Evolutionary conservation across 805 yeast genomes (phyloP).

Genomic region (Blastobotrys peoriensis): DNA sequence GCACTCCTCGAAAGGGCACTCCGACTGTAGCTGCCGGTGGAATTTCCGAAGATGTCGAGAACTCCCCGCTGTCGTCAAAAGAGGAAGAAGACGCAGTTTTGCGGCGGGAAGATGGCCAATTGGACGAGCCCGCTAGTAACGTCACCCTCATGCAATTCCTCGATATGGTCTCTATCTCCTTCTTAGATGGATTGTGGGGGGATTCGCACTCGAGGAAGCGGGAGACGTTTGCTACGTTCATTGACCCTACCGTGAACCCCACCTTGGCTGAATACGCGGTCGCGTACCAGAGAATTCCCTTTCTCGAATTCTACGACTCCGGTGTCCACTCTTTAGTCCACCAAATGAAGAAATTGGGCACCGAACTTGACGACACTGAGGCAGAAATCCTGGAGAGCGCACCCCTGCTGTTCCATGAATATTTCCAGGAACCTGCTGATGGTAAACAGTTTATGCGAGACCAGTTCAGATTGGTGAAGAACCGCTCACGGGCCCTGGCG

Average conservation of each 20-base stretch:
- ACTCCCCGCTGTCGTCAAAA: background rate
- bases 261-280: conserved; percentile 33
- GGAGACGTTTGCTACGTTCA: conserved; percentile 19
- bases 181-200: conserved; percentile 25
- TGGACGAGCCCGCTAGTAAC: conserved; percentile 3
- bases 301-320: conserved; percentile 46
- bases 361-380: conserved; percentile 42
- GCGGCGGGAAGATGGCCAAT: background rate
- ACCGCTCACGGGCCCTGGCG: conserved; percentile 47
- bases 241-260: conserved; percentile 14
- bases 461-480: conserved; percentile 46
- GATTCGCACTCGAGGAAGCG: conserved; percentile 10
- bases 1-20: conserved; percentile 1
- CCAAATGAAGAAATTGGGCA: conserved; percentile 45
- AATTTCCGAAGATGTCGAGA: background rate
- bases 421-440: conserved; percentile 35
- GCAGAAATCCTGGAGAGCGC: conserved; percentile 41
- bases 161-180: conserved; percentile 24
- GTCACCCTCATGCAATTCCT: conserved; percentile 25
- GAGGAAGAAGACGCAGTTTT: background rate
- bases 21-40: no score
- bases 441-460: conserved; percentile 39
- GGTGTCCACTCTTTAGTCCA: conserved; percentile 49
- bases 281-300: conserved; percentile 38
- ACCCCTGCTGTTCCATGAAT: conserved; percentile 46